Evolutionary conservation across 2,329 filamentous ascomycete genomes (phyloP).

Genomic region (Plenodomus lindquistii): DNA sequence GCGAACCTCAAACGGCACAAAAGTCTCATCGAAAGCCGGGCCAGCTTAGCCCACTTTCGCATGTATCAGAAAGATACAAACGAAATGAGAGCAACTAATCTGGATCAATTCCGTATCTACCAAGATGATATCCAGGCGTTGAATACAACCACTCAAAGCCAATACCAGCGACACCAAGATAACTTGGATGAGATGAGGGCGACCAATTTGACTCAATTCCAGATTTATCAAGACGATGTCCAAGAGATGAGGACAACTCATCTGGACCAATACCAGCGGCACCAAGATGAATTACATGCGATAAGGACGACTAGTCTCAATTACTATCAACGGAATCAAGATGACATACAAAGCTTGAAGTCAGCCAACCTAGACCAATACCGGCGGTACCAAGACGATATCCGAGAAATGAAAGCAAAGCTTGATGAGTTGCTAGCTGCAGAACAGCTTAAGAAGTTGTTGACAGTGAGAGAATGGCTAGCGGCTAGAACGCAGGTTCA

Average conservation of each 20-base stretch:
- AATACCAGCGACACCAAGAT: conserved; percentile 18
- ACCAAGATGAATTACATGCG: too few species aligned
- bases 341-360: too few species aligned
- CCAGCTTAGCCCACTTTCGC: conserved; percentile 20
- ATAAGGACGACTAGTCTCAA: too few species aligned
- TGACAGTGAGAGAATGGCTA: conserved; percentile 23
- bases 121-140: conserved; percentile 18
- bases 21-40: conserved; percentile 28
- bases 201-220: too few species aligned
- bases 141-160: conserved; percentile 2
- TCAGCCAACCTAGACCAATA: conserved; percentile 1
- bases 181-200: conserved; percentile 15
- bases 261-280: too few species aligned
- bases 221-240: too few species aligned
- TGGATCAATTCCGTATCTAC: conserved; percentile 13
- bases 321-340: too few species aligned
- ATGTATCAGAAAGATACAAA: too few species aligned
- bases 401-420: conserved; percentile 14
- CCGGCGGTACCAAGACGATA: conserved; percentile 19
- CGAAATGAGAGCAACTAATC: too few species aligned
- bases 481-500: conserved; percentile 13
- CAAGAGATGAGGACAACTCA: too few species aligned
- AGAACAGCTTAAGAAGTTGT: conserved; percentile 16
- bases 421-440: conserved; percentile 11
- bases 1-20: conserved; percentile 30